Percentiles rank a stretch among this genome's conserved stretches.
phyloP scores from a whole-genome alignment of 2,329 filamentous ascomycete species.

The Fusarium sp. region DNA sequence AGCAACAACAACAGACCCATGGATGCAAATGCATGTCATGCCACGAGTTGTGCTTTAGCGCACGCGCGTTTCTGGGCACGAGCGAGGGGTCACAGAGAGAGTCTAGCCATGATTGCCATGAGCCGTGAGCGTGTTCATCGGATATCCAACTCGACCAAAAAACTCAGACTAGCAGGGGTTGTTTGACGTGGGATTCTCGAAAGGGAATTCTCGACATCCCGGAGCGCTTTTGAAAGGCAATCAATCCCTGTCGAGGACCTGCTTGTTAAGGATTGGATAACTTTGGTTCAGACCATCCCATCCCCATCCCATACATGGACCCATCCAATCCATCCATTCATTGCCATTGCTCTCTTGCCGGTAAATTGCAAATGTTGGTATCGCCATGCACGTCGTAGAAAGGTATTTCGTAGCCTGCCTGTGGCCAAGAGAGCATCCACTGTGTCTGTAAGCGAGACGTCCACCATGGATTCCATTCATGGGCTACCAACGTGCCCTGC shows the following conservation, averaged over 20 bases:
- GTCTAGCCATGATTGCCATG: constrained; percentile 15
- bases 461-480: not conserved
- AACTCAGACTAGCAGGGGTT: constrained; percentile 5
- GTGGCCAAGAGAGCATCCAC: not conserved
- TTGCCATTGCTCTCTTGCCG: not conserved
- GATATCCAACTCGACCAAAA: constrained; percentile 8
- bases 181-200: constrained; percentile 23
- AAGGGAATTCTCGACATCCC: constrained; percentile 31
- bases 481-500: not conserved
- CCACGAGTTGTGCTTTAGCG: constrained; percentile 14
- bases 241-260: constrained; percentile 13
- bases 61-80: constrained; percentile 9
- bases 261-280: not conserved
- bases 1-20: not conserved
- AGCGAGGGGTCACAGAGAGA: not conserved
- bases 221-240: constrained; percentile 7
- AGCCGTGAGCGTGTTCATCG: constrained; percentile 20
- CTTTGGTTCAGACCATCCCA: not conserved
- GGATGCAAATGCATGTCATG: constrained; percentile 15
- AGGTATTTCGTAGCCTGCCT: not conserved
- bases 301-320: not conserved
- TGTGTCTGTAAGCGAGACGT: not conserved
- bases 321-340: not conserved
- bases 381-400: constrained; percentile 2
- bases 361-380: not conserved